Evolutionary conservation across 495 filamentous ascomycete species (phyloP).

Genomic region (Lindgomyces ingoldianus): DNA sequence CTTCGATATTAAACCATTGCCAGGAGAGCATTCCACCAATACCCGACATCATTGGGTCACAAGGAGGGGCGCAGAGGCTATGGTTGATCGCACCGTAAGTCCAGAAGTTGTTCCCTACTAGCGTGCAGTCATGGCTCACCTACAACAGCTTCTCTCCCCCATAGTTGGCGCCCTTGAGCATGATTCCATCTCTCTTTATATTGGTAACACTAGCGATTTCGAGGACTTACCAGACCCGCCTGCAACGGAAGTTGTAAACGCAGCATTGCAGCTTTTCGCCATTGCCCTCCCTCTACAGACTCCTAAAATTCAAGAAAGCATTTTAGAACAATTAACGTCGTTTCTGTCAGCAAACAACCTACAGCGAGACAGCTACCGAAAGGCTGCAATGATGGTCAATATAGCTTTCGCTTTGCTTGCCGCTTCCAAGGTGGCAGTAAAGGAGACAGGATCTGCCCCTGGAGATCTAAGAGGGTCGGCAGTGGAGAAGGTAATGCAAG

Average conservation of each 20-base stretch:
- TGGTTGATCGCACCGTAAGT: slow-evolving; percentile 66
- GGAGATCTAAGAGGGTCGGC: slow-evolving; percentile 73
- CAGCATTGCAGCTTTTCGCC: slow-evolving; percentile 89
- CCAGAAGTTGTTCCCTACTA: not conserved
- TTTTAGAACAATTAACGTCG: slow-evolving; percentile 86
- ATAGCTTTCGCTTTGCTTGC: slow-evolving; percentile 78
- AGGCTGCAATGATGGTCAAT: slow-evolving; percentile 87
- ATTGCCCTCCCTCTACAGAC: slow-evolving; percentile 84
- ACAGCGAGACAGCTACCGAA: slow-evolving; percentile 83
- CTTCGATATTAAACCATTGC: slow-evolving; percentile 68
- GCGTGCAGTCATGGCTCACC: slow-evolving; percentile 1
- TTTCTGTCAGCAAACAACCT: slow-evolving; percentile 76
- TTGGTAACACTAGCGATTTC: slow-evolving; percentile 47
- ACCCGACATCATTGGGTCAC: slow-evolving; percentile 61
- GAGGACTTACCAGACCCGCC: slow-evolving; percentile 72
- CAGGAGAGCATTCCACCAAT: slow-evolving; percentile 66
- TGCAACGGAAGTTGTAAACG: slow-evolving; percentile 88
- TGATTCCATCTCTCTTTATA: slow-evolving; percentile 82
- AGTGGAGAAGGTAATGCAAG: slow-evolving; percentile 85
- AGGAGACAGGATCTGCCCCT: slow-evolving; percentile 68
- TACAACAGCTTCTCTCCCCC: slow-evolving; percentile 62
- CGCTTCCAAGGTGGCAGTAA: slow-evolving; percentile 78
- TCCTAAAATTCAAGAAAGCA: slow-evolving; percentile 90
- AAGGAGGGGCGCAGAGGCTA: slow-evolving; percentile 63
- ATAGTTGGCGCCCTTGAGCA: slow-evolving; percentile 84